phyloP scores from a whole-genome alignment of 139 green algal genomes.

The Chlamydomonas sphaeroides region DNA sequence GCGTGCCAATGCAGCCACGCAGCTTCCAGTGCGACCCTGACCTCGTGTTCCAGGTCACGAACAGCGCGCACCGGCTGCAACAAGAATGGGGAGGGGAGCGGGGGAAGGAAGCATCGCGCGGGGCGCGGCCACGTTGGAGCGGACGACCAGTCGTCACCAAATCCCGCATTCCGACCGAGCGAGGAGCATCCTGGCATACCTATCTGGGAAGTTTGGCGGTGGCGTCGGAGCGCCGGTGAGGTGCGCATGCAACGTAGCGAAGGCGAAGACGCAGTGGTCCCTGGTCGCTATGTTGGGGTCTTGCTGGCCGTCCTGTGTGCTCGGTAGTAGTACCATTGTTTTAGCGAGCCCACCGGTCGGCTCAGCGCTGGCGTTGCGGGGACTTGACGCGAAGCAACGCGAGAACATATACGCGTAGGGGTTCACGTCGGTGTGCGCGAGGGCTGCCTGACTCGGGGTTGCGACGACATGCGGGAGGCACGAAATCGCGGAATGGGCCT shows the following conservation, averaged over 20 bases:
- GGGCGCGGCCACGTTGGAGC: too few species aligned
- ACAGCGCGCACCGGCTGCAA: conserved; percentile 66
- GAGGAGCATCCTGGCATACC: too few species aligned
- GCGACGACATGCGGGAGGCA: too few species aligned
- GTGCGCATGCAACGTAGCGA: conserved; percentile 61
- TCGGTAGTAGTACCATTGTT: conserved; percentile 10
- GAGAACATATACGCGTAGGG: not conserved
- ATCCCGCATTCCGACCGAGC: too few species aligned
- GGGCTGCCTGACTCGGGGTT: too few species aligned
- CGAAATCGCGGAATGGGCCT: too few species aligned
- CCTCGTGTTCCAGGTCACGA: conserved; percentile 86
- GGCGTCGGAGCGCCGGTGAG: conserved; percentile 38
- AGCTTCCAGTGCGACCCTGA: conserved; percentile 41
- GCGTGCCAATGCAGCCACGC: conserved; percentile 85
- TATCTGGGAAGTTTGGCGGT: conserved; percentile 60
- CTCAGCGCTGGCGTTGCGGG: too few species aligned
- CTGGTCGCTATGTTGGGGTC: conserved; percentile 16
- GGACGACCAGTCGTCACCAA: too few species aligned
- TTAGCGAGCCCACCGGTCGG: too few species aligned
- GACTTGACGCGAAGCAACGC: not conserved
- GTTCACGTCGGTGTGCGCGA: too few species aligned
- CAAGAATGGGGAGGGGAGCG: too few species aligned
- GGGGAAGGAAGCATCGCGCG: too few species aligned
- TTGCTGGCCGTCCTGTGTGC: not conserved
- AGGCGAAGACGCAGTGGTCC: conserved; percentile 64